Base-by-base conservation (phyloP, 2,329 filamentous ascomycete genomes). In the Orbilia quercus region DNA sequence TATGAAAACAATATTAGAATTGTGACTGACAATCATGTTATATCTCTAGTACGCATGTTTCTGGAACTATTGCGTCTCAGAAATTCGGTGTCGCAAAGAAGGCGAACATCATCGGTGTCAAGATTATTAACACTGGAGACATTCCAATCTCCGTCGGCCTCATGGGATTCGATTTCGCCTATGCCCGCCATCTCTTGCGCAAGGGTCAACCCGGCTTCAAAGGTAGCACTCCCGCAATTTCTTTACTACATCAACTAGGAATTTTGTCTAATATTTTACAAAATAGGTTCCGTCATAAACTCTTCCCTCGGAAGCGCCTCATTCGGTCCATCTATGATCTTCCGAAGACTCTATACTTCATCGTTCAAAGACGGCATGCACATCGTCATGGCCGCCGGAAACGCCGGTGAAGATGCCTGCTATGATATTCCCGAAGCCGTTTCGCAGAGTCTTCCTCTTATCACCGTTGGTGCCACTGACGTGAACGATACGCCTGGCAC, bases 301-400 rank as follows among this genome's bases (percentile, higher is more conserved):
- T 77, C 82, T 79, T 82, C 80, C 42, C 80, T 83, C 31, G 81
- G 82, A 60, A 81, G 81, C 36, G 80, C 58, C 23, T 25, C 45
- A 18, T 84, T 84, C 1, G 84, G 83, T 0, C 74, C 79, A 0
- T 80, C 85, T 36, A 81, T 86, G 76, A 79, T 74, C n/a, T 86
- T 87, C 81, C 77, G 76, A 25, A 84, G 84, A 51, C 81, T 87
- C 18, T 80, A 82, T 38, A 80, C 79, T 25, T 84, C 85, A 51
- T 82, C 82, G 76, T 79, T 81, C 38, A 42, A 62, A 23, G 55
- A 55, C 16, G 64, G 64, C 9, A 69, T 69, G 64, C 64, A 69
- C 22, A 55, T 69, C 22, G 51, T 55, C 25, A 59, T 69, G 16
- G 58, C 55, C 1, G 64, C 55, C 36, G 58, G 58, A 55, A 69